Percentiles rank a stretch among this genome's conserved stretches.
phyloP scores from a whole-genome alignment of 108 stramenopile species.

The Fragilariopsis cylindrus region DNA sequence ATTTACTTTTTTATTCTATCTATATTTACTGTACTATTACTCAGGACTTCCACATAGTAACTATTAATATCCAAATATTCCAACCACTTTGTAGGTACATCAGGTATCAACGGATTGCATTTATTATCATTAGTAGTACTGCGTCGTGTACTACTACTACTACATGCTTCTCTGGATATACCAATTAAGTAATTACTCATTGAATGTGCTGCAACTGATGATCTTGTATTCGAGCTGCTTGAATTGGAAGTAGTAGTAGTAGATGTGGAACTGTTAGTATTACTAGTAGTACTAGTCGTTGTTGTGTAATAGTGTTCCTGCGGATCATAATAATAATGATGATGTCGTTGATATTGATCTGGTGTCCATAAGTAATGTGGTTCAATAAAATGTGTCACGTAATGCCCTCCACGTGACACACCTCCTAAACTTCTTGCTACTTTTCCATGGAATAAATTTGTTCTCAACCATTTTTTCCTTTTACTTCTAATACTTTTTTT shows the following conservation, averaged over 20 bases:
- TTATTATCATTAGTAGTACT: background rate
- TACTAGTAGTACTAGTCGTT: background rate
- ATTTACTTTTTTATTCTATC: too few species aligned
- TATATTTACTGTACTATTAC: too few species aligned
- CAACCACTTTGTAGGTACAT: background rate
- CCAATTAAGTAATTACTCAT: conserved; percentile 36
- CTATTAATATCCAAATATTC: background rate
- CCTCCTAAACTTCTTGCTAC: conserved; percentile 34
- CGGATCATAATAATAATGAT: background rate
- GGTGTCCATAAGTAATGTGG: conserved; percentile 38
- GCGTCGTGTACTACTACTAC: background rate
- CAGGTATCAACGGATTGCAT: background rate
- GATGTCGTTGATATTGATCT: conserved; percentile 12
- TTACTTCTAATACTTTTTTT: background rate
- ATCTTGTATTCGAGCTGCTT: conserved; percentile 16
- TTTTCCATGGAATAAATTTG: conserved; percentile 12
- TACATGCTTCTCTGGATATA: conserved; percentile 33
- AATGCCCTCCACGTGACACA: conserved; percentile 5
- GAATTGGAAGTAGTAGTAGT: background rate
- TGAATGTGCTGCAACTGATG: conserved; percentile 35
- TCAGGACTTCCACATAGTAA: too few species aligned
- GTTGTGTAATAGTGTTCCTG: background rate
- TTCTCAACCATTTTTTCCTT: background rate
- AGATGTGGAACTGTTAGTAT: background rate
- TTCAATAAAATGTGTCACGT: conserved; percentile 29